Base-by-base conservation (phyloP, 2,329 filamentous ascomycete genomes). In the Talaromyces sp. region DNA sequence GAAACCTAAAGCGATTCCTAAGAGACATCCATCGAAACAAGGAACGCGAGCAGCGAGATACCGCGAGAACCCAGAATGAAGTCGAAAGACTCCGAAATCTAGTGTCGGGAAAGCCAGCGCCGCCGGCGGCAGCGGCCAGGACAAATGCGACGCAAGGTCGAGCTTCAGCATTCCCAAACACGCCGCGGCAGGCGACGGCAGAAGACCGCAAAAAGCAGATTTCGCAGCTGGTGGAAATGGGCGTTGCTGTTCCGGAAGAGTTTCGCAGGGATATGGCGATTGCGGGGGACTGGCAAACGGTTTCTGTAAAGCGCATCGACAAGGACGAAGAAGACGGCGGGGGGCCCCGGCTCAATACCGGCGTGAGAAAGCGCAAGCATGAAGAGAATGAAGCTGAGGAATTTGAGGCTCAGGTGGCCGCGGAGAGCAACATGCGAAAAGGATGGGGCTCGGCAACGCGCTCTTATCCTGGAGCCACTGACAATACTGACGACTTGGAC, bases 1-100 rank as follows among this genome's bases (percentile, higher is more conserved):
- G 86, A 70, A 88, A 85, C 65, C 85, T 97, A 62, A 95, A 96
- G 77, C 90, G 93, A 57, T 94, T 92, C 66, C 83, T 99, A 9
- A 89, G 92, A 65, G 89, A 95, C 63, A 83, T 99, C 8, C 92
- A 97, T 77, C 89, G 90, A 66, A 85, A 83, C 59, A 89, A 95
- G 73, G 91, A 96, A 69, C 85, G 86, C 58, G 86, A 92, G 64
- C 86, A 90, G 70, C 86, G 89, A 58, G 90, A 97, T 6, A 89
- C 91, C 72, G 89, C 95, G 60, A 83, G 86, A 38, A 93, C 92
- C 1, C 90, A 89, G 70, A 85, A 86, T 64, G 94, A 99, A 72
- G 85, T 97, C 51, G 91, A 92, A 58, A 83, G 94, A 21, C 79
- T 99, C 53, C 94, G 94, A 73, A 89, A 90, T 32, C 78, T 95